phyloP scores from a whole-genome alignment of 2,329 filamentous ascomycete species.

The Trichoderma koningiopsis region DNA sequence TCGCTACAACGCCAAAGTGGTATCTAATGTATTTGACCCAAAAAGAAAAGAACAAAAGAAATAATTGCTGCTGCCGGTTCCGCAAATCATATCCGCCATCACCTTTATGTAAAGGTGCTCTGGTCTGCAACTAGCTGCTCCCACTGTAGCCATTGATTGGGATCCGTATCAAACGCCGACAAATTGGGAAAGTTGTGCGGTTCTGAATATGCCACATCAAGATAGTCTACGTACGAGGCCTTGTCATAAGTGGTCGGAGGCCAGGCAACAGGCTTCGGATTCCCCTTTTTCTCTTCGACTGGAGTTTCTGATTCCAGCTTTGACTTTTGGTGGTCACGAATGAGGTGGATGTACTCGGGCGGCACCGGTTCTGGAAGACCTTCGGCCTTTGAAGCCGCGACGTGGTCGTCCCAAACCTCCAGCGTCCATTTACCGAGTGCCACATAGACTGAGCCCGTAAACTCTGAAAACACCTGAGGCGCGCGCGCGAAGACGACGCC shows the following conservation, averaged over 20 bases:
- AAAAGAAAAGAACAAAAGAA: neutral
- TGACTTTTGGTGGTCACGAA: neutral
- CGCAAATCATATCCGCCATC: neutral
- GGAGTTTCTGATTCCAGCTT: neutral
- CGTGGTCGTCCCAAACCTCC: neutral
- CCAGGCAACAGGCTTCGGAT: neutral
- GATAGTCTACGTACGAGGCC: neutral
- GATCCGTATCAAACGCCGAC: conserved; percentile 6
- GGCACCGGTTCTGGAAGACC: neutral
- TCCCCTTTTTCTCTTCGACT: neutral
- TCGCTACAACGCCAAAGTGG: neutral
- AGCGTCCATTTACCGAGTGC: conserved; percentile 15
- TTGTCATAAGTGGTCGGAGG: neutral
- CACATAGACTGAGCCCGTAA: neutral
- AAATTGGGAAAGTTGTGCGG: neutral
- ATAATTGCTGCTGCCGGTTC: neutral
- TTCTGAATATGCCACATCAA: neutral
- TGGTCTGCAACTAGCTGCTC: conserved; percentile 14
- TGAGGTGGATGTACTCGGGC: conserved; percentile 1
- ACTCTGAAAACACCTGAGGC: neutral
- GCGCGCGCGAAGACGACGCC: neutral
- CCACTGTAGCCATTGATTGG: conserved; percentile 13
- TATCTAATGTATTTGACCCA: neutral
- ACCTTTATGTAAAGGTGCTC: neutral
- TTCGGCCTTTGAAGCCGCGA: neutral